phyloP scores from a whole-genome alignment of 83 land plant species.

The Thuja plicata region DNA sequence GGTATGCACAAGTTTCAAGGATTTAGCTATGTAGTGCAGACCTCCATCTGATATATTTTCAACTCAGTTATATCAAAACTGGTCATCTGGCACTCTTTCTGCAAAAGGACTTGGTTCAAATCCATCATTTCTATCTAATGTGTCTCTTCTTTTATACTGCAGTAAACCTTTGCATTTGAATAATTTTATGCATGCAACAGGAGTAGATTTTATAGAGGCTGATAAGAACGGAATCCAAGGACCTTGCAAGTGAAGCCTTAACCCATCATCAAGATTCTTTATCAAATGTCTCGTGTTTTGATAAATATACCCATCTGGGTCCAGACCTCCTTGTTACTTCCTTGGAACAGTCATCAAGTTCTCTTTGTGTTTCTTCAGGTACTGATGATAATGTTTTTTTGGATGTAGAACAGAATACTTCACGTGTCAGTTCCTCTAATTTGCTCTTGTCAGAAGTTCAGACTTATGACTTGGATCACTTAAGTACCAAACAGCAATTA shows the following conservation, averaged over 20 bases:
- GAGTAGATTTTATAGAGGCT: background rate
- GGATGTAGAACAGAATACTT: background rate
- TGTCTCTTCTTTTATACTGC: background rate
- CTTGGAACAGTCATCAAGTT: background rate
- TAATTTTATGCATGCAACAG: background rate
- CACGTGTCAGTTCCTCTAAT: background rate
- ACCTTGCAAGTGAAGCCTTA: constrained; percentile 2
- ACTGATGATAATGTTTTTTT: background rate
- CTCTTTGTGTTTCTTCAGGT: background rate
- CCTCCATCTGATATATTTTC: background rate
- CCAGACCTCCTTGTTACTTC: background rate
- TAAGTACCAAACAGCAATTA: background rate
- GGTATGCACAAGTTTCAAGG: background rate
- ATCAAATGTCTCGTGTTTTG: background rate
- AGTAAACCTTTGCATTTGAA: background rate
- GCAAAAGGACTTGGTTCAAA: background rate
- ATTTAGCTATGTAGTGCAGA: background rate
- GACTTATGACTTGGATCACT: background rate
- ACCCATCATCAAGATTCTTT: background rate
- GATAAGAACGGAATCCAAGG: background rate
- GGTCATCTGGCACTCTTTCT: background rate
- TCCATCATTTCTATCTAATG: background rate
- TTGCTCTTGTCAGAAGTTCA: background rate
- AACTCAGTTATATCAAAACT: background rate
- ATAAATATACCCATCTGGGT: background rate